Evolutionary conservation across 106 monocot genomes (phyloP).

Genomic region (Dactylorhiza incarnata): DNA sequence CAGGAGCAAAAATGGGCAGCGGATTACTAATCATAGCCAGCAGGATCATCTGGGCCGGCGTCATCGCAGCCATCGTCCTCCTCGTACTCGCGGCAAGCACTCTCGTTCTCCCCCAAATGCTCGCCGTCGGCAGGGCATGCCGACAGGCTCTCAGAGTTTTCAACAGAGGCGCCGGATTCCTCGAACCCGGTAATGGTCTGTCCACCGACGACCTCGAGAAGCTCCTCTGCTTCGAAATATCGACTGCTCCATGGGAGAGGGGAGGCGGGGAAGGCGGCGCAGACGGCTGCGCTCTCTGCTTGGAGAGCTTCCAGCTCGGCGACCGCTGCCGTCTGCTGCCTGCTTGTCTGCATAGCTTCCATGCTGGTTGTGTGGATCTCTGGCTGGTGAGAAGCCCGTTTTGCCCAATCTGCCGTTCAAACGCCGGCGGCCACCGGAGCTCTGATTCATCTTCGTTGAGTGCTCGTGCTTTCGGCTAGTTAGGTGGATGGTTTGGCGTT

Average conservation of each 20-base stretch:
- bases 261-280: background rate
- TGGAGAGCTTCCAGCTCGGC: constrained; percentile 41
- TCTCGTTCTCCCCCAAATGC: constrained; percentile 27
- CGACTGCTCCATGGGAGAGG: background rate
- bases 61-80: constrained; percentile 16
- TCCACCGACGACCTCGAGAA: constrained; percentile 38
- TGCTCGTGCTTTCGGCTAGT: background rate
- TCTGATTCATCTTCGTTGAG: background rate
- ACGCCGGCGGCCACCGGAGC: constrained; percentile 7
- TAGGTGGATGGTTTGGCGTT: background rate
- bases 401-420: constrained; percentile 46
- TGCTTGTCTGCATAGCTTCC: constrained; percentile 47
- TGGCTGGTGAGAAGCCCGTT: constrained; percentile 37
- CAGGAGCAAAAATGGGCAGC: background rate
- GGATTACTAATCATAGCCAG: background rate
- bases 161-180: background rate
- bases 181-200: constrained; percentile 11
- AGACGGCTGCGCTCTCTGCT: constrained; percentile 36
- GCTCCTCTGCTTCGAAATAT: constrained; percentile 36
- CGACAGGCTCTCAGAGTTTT: background rate
- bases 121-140: constrained; percentile 24
- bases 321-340: constrained; percentile 47
- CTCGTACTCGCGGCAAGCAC: constrained; percentile 23
- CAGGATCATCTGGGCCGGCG: constrained; percentile 12
- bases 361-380: constrained; percentile 42